Evolutionary conservation across 2,329 filamentous ascomycete species (phyloP).

Genomic region (Leptodontidium sp.): DNA sequence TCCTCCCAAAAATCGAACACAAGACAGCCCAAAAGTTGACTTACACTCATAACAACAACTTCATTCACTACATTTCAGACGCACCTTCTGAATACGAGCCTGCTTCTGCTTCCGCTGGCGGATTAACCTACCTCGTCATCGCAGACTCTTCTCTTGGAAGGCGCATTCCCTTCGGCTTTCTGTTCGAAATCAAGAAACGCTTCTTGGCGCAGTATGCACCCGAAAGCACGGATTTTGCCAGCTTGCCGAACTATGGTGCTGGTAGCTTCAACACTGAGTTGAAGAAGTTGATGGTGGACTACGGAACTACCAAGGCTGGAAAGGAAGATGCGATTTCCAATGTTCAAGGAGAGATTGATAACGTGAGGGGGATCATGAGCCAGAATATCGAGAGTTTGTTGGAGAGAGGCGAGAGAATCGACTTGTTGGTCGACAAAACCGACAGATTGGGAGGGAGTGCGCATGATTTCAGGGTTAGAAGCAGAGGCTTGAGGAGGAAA

Average conservation of each 20-base stretch:
- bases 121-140: conserved; percentile 91
- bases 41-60: conserved; percentile 89
- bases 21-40: conserved; percentile 84
- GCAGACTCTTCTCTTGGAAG: conserved; percentile 82
- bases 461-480: conserved; percentile 88
- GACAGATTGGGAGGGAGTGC: conserved; percentile 89
- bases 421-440: conserved; percentile 95
- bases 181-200: conserved; percentile 87
- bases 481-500: conserved; percentile 82
- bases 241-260: conserved; percentile 88
- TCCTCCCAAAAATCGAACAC: conserved; percentile 95
- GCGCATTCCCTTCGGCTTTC: conserved; percentile 90
- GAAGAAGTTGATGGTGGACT: conserved; percentile 80
- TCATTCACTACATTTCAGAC: conserved; percentile 95
- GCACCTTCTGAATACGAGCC: conserved; percentile 71
- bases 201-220: conserved; percentile 79
- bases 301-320: conserved; percentile 78
- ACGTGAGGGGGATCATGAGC: conserved; percentile 91
- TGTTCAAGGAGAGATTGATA: conserved; percentile 90
- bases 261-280: conserved; percentile 86
- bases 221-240: conserved; percentile 73
- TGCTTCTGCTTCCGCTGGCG: conserved; percentile 70
- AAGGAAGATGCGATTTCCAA: conserved; percentile 84
- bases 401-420: conserved; percentile 91
- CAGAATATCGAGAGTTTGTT: conserved; percentile 91